These are phyloP conservation scores for Talaromyces sp. DNA, from an alignment of 2,329 filamentous ascomycete species.

Conservation along the genomic window DNA sequence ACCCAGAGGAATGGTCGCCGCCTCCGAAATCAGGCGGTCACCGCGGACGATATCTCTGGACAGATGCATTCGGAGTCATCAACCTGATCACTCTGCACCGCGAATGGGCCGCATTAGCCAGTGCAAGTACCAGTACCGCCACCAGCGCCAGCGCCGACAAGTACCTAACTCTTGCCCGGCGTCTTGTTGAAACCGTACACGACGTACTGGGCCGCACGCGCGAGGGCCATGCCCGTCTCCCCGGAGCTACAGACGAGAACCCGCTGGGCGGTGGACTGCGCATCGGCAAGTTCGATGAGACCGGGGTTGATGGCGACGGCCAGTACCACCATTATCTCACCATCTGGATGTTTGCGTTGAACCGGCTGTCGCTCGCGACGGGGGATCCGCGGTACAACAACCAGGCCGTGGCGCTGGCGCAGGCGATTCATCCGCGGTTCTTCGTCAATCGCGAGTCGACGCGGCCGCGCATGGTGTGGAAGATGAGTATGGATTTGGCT, in stretches of 20 bases:
- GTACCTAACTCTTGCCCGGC: conserved; percentile 47
- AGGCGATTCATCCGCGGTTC: conserved; percentile 49
- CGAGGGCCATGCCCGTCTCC: conserved; percentile 42
- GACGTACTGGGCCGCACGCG: conserved; percentile 48
- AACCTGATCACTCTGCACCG: conserved; percentile 52
- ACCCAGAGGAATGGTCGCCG: conserved; percentile 40
- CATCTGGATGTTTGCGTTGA: conserved; percentile 58
- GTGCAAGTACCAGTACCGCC: background rate
- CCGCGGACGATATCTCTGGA: conserved; percentile 56
- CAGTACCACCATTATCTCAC: conserved; percentile 60
- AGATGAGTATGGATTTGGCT: conserved; percentile 47
- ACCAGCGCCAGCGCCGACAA: conserved; percentile 14
- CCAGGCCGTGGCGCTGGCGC: conserved; percentile 48
- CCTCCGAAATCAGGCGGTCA: conserved; percentile 49
- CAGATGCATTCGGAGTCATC: conserved; percentile 55
- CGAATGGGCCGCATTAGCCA: conserved; percentile 23
- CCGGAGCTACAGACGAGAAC: conserved; percentile 46
- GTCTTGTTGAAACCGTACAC: conserved; percentile 49
- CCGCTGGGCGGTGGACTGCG: conserved; percentile 52
- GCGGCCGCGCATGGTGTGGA: conserved; percentile 49
- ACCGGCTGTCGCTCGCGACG: conserved; percentile 46
- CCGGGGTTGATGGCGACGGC: conserved; percentile 50
- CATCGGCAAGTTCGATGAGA: conserved; percentile 50
- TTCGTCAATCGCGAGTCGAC: conserved; percentile 32
- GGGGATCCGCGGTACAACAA: conserved; percentile 44